Percentiles rank a stretch among this genome's conserved stretches.
Conservation (phyloP, 768 basidiomycete genomes). For the Termitomyces sp. region DNA sequence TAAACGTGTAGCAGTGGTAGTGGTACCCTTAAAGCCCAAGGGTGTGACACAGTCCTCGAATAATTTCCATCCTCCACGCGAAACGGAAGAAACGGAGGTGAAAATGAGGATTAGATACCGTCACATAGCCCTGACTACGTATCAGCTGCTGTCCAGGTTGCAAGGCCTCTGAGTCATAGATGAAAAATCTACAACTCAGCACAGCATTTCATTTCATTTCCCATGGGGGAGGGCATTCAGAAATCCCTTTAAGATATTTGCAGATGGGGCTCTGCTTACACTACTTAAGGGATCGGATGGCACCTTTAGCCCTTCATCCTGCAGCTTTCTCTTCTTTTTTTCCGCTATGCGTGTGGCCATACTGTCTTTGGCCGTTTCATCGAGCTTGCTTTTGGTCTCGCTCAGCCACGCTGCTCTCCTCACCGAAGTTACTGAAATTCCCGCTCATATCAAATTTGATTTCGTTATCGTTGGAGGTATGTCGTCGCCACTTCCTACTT, state of each 20-base stretch:
- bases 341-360: not conserved
- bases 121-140: not conserved
- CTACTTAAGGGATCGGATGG: not conserved
- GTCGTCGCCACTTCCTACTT: not conserved
- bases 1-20: not conserved
- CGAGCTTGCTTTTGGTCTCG: not conserved
- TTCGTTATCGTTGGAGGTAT: slow-evolving; percentile 16
- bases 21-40: not conserved
- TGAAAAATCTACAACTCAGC: not conserved
- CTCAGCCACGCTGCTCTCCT: slow-evolving; percentile 1
- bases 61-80: not conserved
- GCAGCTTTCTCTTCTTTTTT: not conserved
- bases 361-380: not conserved
- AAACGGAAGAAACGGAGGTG: not conserved
- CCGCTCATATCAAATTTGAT: slow-evolving; percentile 10
- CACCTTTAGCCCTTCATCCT: not conserved
- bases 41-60: not conserved
- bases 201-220: not conserved
- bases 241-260: too few relatives aligned
- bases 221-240: not conserved
- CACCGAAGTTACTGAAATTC: slow-evolving; percentile 7
- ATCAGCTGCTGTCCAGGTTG: not conserved
- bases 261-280: not conserved
- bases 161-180: not conserved
- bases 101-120: not conserved